These are phyloP conservation scores for Cicer judaicum DNA, from an alignment of 306 rosid species.

Conservation along the genomic window DNA sequence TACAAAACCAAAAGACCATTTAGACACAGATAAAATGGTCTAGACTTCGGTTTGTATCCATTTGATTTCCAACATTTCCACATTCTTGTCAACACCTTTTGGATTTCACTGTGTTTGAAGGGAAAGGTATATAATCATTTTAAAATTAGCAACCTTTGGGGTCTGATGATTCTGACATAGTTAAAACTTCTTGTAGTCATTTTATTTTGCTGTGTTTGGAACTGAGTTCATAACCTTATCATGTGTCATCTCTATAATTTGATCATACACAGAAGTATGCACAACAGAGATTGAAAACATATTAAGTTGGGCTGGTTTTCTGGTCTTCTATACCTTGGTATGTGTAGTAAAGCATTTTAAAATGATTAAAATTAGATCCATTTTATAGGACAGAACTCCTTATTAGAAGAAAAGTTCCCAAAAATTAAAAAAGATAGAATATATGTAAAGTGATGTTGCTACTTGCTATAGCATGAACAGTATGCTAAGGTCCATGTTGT, in stretches of 20 bases:
- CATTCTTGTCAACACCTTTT: slow-evolving; percentile 55
- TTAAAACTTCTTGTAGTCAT: neutral
- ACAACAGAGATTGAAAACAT: neutral
- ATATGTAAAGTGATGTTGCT: neutral
- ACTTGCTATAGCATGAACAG: neutral
- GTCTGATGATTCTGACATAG: neutral
- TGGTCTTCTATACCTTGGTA: slow-evolving; percentile 16
- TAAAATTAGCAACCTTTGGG: no score
- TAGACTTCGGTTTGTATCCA: slow-evolving; percentile 52
- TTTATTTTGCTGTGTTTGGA: neutral
- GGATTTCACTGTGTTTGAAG: slow-evolving; percentile 47
- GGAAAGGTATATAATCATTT: neutral
- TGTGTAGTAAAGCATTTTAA: neutral
- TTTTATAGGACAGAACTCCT: neutral
- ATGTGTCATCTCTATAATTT: neutral
- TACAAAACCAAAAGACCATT: slow-evolving; percentile 35
- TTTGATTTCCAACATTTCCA: slow-evolving; percentile 67
- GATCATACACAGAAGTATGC: neutral
- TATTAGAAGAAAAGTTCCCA: neutral
- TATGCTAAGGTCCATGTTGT: neutral
- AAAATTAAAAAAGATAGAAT: neutral
- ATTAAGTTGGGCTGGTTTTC: slow-evolving; percentile 12
- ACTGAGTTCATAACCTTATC: neutral
- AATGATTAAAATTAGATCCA: slow-evolving; percentile 19
- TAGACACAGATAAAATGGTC: slow-evolving; percentile 70